Evolutionary conservation across 306 rosid species (phyloP).

Genomic region (Medicago ruthenica): DNA sequence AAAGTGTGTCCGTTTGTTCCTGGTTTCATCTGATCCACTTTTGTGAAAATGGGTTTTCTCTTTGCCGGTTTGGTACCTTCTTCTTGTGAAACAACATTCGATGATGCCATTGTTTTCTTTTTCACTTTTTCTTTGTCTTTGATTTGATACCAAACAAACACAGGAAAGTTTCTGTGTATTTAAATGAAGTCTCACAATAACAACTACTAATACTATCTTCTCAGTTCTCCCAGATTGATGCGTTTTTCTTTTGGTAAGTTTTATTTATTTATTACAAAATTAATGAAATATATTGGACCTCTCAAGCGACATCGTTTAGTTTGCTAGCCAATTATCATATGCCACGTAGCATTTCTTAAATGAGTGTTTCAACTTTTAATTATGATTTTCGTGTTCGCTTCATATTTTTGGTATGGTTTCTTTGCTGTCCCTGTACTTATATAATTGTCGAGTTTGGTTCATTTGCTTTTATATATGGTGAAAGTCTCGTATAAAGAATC

Average conservation of each 20-base stretch:
- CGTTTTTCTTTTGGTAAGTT: too few species aligned
- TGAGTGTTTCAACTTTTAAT: too few species aligned
- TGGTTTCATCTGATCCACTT: slow-evolving; percentile 79
- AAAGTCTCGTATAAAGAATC: too few species aligned
- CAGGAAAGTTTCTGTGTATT: too few species aligned
- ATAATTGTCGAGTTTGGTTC: too few species aligned
- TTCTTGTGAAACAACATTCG: slow-evolving; percentile 32
- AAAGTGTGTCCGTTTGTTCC: slow-evolving; percentile 85
- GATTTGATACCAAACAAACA: not conserved
- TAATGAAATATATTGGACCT: too few species aligned
- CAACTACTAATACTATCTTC: not conserved
- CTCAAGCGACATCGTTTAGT: not conserved
- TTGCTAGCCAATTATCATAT: not conserved
- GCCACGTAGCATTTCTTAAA: not conserved
- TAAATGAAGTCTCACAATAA: not conserved
- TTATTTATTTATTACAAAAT: too few species aligned
- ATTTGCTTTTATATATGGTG: too few species aligned
- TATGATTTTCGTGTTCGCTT: too few species aligned
- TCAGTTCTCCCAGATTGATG: not conserved
- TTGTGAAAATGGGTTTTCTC: slow-evolving; percentile 78
- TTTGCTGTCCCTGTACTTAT: too few species aligned
- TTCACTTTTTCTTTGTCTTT: not conserved
- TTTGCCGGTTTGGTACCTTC: slow-evolving; percentile 47
- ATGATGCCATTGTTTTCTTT: slow-evolving; percentile 44
- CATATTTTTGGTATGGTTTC: too few species aligned